phyloP scores from a whole-genome alignment of 1,284 basidiomycete species.

The Tremellales sp. region DNA sequence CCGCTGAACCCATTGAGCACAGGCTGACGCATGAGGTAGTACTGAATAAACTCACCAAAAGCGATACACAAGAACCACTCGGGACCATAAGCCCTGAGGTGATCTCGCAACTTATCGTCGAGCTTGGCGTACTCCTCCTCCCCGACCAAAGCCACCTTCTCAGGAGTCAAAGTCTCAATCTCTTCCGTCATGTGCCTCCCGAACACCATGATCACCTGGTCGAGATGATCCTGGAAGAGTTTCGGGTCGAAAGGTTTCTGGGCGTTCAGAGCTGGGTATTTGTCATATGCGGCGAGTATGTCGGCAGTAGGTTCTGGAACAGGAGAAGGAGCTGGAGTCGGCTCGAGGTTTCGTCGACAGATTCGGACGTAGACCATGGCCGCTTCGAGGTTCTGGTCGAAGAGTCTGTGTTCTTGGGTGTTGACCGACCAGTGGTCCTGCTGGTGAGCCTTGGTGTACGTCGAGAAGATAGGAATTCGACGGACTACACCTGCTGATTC shows the following conservation, averaged over 20 bases:
- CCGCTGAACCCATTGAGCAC: neutral
- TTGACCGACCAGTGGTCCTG: constrained; percentile 3
- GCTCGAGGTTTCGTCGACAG: neutral
- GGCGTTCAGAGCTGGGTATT: neutral
- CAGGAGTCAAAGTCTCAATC: constrained; percentile 4
- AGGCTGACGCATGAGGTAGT: no score
- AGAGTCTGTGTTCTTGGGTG: constrained; percentile 5
- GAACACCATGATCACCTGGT: neutral
- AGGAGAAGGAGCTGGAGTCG: neutral
- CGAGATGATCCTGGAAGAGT: constrained; percentile 1
- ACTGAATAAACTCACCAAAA: constrained; percentile 3
- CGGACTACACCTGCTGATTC: constrained; percentile 2
- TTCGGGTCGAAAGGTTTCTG: constrained; percentile 1
- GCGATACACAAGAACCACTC: constrained; percentile 8
- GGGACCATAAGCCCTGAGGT: constrained; percentile 5
- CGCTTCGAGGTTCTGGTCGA: constrained; percentile 4
- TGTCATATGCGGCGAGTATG: neutral
- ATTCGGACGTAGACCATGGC: constrained; percentile 6
- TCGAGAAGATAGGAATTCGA: neutral
- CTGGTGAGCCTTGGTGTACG: no score
- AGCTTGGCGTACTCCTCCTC: neutral
- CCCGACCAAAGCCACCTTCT: constrained; percentile 3
- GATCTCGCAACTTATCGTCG: neutral
- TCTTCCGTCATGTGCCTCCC: constrained; percentile 2
- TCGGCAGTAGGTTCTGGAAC: constrained; percentile 3